Base-by-base conservation (phyloP, 768 basidiomycete species). In the Cantharellus anzutake region DNA sequence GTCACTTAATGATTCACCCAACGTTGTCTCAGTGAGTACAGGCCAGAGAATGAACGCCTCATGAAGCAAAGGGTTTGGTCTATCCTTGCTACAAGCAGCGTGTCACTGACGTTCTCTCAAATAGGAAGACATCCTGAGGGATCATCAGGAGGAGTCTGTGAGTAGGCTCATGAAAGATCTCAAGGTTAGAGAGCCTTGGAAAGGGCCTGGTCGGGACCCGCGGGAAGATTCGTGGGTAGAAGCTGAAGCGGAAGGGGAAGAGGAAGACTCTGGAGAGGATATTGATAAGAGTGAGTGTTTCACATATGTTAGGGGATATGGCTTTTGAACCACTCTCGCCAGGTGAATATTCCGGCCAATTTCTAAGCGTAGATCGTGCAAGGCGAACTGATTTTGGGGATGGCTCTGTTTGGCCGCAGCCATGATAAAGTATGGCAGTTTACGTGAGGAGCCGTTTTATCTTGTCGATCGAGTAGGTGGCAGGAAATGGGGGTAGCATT, bases 21-120 rank as follows among this genome's bases (percentile, higher is more conserved):
- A 56, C 3, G 7, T 60, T 60, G 39, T 37, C 7, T 37, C 69
- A 94, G 90, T 62, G 89, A 92, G 59, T 99, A 98, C 68, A 77
- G 91, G 41, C 92, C 93, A 0, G 93, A 97, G 67, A 77, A 98
- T 3, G 77, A 83, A 51, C 79, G 81, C 41, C 80, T 90, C 3
- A 68, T 70, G 5, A 65, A 64, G 61, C 66, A 67, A 64, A 70
- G 69, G 58, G 70, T 62, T 55, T 44, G 63, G 57, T 55, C 41
- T 39, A 11, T 35, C 41, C 11, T 29, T 41, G 53, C 4, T 37
- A 38, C 44, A 34, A 34, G 44, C 20, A 42, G 14, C 52, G 16
- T 78, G 79, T 14, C 3, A 34, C 29, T 4, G 5, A 34, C 41
- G 44, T 35, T 3, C 16, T 14, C 76, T 75, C 4, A 73, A 75